These are phyloP conservation scores for Barnettozyma sucrosica DNA, from an alignment of 805 yeast species.

Conservation along the genomic window DNA sequence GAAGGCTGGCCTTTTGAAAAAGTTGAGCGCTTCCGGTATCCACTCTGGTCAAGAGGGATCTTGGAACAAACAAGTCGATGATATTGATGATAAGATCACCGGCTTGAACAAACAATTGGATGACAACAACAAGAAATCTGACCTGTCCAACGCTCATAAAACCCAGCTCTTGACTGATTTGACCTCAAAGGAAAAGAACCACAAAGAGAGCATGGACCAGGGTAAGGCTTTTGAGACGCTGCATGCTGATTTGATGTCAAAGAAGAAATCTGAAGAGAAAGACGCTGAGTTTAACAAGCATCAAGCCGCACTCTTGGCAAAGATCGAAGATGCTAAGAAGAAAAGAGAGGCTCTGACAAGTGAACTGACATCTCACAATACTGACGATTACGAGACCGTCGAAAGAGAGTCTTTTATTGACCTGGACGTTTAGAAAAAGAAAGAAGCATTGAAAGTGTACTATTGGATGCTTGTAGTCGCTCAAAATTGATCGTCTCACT, in stretches of 20 bases:
- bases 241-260: background rate
- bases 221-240: background rate
- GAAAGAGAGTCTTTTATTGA: constrained; percentile 17
- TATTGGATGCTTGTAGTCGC: background rate
- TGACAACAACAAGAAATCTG: constrained; percentile 1
- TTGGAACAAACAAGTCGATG: background rate
- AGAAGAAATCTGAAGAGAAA: constrained; percentile 5
- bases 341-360: constrained; percentile 16
- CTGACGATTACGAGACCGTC: constrained; percentile 13
- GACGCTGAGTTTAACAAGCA: constrained; percentile 11
- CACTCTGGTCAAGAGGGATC: constrained; percentile 5
- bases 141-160: background rate
- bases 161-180: background rate
- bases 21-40: constrained; percentile 3
- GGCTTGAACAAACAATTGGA: constrained; percentile 4
- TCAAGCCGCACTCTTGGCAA: constrained; percentile 14
- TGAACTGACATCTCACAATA: constrained; percentile 12
- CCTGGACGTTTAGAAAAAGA: background rate
- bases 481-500: background rate
- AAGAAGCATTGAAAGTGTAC: background rate
- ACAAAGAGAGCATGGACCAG: background rate
- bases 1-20: constrained; percentile 13
- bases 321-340: constrained; percentile 18
- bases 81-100: constrained; percentile 8
- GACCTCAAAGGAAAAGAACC: constrained; percentile 1